phyloP scores from a whole-genome alignment of 202 grass and related monocot species.

The Eragrostis tef region DNA sequence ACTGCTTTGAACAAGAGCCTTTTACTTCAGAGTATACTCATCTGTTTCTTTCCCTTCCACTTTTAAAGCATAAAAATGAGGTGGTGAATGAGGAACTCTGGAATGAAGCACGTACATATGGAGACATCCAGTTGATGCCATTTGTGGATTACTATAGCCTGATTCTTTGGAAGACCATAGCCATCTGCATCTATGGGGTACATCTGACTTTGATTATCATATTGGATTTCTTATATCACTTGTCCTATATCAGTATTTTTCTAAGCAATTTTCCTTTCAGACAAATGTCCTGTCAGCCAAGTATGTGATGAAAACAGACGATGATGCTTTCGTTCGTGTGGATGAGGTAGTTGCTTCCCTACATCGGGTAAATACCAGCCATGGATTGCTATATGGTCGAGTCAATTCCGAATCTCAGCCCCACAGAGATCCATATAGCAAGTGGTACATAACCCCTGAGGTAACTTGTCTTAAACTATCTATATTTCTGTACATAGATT shows the following conservation, averaged over 20 bases:
- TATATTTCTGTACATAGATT: neutral
- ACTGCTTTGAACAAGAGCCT: constrained; percentile 34
- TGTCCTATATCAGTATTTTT: constrained; percentile 27
- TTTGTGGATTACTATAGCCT: constrained; percentile 97
- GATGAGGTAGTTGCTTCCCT: constrained; percentile 82
- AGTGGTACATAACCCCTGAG: constrained; percentile 87
- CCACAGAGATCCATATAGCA: constrained; percentile 84
- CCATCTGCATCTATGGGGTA: constrained; percentile 97
- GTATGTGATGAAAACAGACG: constrained; percentile 98
- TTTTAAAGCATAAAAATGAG: constrained; percentile 85
- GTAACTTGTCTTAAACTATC: constrained; percentile 54
- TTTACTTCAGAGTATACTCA: constrained; percentile 36
- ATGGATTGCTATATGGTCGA: constrained; percentile 79
- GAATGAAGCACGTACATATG: constrained; percentile 85
- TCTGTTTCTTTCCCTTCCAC: constrained; percentile 29
- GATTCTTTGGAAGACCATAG: constrained; percentile 97
- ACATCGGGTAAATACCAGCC: constrained; percentile 61
- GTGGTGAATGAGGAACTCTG: constrained; percentile 95
- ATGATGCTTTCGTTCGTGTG: constrained; percentile 95
- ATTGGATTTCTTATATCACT: neutral
- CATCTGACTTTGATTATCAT: neutral
- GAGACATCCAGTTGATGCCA: constrained; percentile 90
- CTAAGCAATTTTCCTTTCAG: constrained; percentile 57
- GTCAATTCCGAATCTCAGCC: constrained; percentile 81
- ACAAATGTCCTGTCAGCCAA: constrained; percentile 76